A percentile compares a stretch with the other conserved stretches of the same genome.
phyloP scores from a whole-genome alignment of 257 asterid genomes.

The Paulownia fortunei region DNA sequence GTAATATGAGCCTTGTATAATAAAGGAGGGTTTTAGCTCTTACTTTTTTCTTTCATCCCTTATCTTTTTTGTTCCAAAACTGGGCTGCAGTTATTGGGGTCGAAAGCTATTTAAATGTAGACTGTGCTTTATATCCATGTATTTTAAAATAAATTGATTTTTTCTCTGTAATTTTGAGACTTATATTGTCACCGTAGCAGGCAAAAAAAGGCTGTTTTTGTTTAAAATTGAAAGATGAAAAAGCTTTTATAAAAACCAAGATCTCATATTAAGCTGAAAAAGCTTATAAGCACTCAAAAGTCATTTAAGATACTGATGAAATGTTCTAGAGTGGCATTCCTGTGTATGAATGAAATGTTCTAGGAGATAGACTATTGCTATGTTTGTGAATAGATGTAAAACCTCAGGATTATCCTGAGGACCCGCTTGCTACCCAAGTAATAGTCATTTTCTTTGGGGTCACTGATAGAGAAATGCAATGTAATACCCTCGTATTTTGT shows the following conservation, averaged over 20 bases:
- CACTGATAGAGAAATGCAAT: background rate
- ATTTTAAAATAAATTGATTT: background rate
- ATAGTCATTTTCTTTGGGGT: background rate
- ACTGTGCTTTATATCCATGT: background rate
- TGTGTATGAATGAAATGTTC: no score
- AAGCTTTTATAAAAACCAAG: background rate
- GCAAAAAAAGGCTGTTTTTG: background rate
- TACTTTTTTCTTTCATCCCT: background rate
- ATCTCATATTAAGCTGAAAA: background rate
- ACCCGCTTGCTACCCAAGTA: no score
- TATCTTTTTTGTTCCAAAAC: no score
- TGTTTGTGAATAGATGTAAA: background rate
- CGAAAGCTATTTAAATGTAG: no score
- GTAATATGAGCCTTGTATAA: background rate
- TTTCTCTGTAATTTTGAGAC: background rate
- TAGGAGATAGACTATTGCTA: background rate
- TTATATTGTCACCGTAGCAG: background rate
- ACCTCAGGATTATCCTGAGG: background rate
- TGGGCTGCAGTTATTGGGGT: no score
- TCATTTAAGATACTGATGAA: background rate
- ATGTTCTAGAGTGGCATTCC: conserved; percentile 4
- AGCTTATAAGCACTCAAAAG: background rate
- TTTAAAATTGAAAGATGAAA: background rate
- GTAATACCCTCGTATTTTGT: background rate
- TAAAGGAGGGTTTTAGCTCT: background rate